A percentile compares a stretch with the other conserved stretches of the same genome.
phyloP scores from a whole-genome alignment of 1,139 yeast genomes.

The Wickerhamomyces sp. region DNA sequence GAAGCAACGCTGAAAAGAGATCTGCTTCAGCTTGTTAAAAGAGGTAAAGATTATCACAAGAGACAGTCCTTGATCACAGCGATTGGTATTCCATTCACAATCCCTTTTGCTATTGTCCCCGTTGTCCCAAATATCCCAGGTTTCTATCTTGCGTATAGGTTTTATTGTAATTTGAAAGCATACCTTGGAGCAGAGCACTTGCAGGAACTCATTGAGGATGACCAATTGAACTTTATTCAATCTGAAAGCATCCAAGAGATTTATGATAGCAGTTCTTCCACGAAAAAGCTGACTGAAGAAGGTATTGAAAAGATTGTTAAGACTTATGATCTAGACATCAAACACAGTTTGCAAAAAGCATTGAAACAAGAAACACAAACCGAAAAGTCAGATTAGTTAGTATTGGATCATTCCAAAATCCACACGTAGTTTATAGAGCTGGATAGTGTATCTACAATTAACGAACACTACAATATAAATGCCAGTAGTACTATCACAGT shows the following conservation, averaged over 20 bases:
- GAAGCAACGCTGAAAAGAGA: slow-evolving; percentile 21
- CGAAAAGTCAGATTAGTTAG: slow-evolving; percentile 12
- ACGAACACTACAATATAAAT: too few relatives aligned
- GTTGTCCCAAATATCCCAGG: slow-evolving; percentile 96
- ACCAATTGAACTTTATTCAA: slow-evolving; percentile 18
- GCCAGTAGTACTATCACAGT: too few relatives aligned
- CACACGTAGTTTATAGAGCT: too few relatives aligned
- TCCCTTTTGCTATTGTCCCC: slow-evolving; percentile 80
- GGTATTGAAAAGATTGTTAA: slow-evolving; percentile 29
- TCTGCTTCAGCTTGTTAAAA: slow-evolving; percentile 26
- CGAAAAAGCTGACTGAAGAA: slow-evolving; percentile 26
- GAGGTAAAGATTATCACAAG: slow-evolving; percentile 38
- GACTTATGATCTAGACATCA: slow-evolving; percentile 30
- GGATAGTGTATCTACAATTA: too few relatives aligned
- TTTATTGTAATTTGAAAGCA: slow-evolving; percentile 83
- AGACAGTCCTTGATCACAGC: slow-evolving; percentile 44
- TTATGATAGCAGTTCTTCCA: slow-evolving; percentile 21
- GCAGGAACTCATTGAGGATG: slow-evolving; percentile 36
- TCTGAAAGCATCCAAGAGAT: slow-evolving; percentile 18
- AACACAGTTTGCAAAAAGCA: slow-evolving; percentile 40
- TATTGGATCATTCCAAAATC: too few relatives aligned
- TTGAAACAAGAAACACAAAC: slow-evolving; percentile 48
- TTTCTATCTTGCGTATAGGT: slow-evolving; percentile 73
- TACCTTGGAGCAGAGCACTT: slow-evolving; percentile 65
- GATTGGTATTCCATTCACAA: slow-evolving; percentile 65